Conservation (phyloP, 495 filamentous ascomycete species). For the Penicillium subrubescens region DNA sequence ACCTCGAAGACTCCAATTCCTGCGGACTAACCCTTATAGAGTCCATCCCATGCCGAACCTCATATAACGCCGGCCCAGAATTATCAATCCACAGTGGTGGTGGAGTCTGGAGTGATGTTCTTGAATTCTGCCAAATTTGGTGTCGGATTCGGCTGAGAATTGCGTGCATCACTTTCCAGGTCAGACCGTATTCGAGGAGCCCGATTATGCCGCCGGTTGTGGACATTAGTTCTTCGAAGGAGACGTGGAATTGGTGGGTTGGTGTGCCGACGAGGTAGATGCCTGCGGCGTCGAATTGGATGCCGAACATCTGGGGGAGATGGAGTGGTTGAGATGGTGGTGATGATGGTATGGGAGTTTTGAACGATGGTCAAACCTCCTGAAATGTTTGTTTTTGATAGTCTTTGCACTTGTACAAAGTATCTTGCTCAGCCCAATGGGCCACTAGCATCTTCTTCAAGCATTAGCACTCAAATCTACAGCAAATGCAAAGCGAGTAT, state of each 20-base stretch:
- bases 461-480: not conserved
- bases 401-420: not conserved
- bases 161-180: constrained; percentile 18
- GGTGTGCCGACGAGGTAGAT: constrained; percentile 28
- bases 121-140: constrained; percentile 15
- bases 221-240: constrained; percentile 28
- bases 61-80: constrained; percentile 23
- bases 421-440: not conserved
- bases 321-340: not conserved
- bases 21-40: constrained; percentile 18
- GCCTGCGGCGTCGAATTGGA: constrained; percentile 28
- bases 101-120: constrained; percentile 8
- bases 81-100: constrained; percentile 25
- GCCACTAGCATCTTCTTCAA: not conserved
- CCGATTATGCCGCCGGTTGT: constrained; percentile 22
- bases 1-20: constrained; percentile 20
- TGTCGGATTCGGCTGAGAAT: constrained; percentile 15
- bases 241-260: constrained; percentile 24
- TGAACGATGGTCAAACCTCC: not conserved
- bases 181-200: constrained; percentile 26
- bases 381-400: not conserved
- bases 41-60: constrained; percentile 19
- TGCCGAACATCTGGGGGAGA: constrained; percentile 14
- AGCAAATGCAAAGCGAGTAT: not conserved
- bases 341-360: not conserved